These are phyloP conservation scores for Aspergillus coremiiformis DNA, from an alignment of 495 filamentous ascomycete species.

Conservation along the genomic window DNA sequence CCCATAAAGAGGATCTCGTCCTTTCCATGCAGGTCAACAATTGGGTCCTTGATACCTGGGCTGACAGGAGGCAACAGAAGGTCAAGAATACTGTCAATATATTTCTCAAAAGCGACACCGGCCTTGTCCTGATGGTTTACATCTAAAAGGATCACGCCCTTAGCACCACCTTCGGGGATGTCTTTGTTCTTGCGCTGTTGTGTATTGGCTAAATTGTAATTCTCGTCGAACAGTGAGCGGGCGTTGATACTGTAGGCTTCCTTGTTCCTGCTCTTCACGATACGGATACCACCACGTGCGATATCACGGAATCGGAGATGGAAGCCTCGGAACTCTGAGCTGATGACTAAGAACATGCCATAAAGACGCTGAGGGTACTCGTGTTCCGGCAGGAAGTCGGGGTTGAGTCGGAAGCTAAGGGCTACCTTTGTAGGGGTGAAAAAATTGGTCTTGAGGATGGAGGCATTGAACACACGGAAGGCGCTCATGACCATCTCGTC, in stretches of 20 bases:
- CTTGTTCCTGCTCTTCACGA: conserved; percentile 92
- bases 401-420: conserved; percentile 89
- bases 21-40: conserved; percentile 89
- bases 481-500: conserved; percentile 96
- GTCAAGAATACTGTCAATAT: conserved; percentile 97
- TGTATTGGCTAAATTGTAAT: conserved; percentile 95
- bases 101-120: conserved; percentile 92
- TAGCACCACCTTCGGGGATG: conserved; percentile 97
- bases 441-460: conserved; percentile 95
- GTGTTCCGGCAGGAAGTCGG: conserved; percentile 76
- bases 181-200: conserved; percentile 99
- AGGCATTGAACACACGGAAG: conserved; percentile 90
- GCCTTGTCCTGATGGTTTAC: conserved; percentile 88
- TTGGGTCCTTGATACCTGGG: conserved; percentile 97
- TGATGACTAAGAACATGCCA: conserved; percentile 97
- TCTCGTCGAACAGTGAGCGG: conserved; percentile 92
- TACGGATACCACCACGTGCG: conserved; percentile 92
- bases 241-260: conserved; percentile 96
- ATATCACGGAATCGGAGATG: conserved; percentile 97
- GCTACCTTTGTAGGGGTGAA: conserved; percentile 99
- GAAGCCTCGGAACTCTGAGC: conserved; percentile 93
- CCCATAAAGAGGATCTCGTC: conserved; percentile 98
- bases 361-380: conserved; percentile 93
- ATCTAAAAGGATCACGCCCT: conserved; percentile 94
- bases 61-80: conserved; percentile 81